Percentiles rank a stretch among this genome's conserved stretches.
phyloP scores from a whole-genome alignment of 306 rosid genomes.

The Begonia fuchsioides region DNA sequence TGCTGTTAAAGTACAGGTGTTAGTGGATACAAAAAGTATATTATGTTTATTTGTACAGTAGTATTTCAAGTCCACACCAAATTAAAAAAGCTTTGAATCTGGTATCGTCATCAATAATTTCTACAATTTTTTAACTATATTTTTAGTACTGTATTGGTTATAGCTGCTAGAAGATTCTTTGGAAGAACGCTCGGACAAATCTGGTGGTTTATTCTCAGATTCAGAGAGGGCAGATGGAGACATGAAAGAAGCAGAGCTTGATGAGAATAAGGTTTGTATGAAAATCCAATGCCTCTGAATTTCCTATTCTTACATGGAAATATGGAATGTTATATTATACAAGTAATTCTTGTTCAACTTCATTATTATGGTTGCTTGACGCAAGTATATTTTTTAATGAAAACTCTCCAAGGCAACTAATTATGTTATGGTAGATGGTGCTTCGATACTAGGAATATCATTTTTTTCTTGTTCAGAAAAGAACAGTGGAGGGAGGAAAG shows the following conservation, averaged over 20 bases:
- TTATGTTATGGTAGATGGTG: too few species aligned
- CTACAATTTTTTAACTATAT: conserved; percentile 2
- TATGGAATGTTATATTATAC: too few species aligned
- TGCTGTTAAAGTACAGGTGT: too few species aligned
- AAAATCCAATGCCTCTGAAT: conserved; percentile 7
- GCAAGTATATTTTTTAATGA: too few species aligned
- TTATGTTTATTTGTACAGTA: too few species aligned
- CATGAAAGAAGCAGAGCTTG: conserved; percentile 54
- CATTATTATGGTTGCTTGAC: too few species aligned
- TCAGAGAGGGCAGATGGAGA: conserved; percentile 86
- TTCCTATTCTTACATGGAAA: not conserved
- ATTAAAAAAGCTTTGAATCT: too few species aligned
- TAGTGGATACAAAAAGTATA: too few species aligned
- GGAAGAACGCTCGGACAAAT: conserved; percentile 78
- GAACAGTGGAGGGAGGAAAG: conserved; percentile 71
- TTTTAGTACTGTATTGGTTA: conserved; percentile 4
- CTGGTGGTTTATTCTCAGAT: conserved; percentile 60
- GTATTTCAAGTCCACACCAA: too few species aligned
- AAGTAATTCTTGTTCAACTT: too few species aligned
- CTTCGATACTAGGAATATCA: too few species aligned
- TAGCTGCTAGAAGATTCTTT: conserved; percentile 90
- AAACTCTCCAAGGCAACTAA: too few species aligned
- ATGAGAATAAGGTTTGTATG: conserved; percentile 61
- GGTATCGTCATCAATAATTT: not conserved
- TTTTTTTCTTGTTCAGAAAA: conserved; percentile 45